Evolutionary conservation across 2,329 filamentous ascomycete species (phyloP), one percentile per base, ranked within the genome.

Genomic region (Beauveria rudraprayagi): DNA sequence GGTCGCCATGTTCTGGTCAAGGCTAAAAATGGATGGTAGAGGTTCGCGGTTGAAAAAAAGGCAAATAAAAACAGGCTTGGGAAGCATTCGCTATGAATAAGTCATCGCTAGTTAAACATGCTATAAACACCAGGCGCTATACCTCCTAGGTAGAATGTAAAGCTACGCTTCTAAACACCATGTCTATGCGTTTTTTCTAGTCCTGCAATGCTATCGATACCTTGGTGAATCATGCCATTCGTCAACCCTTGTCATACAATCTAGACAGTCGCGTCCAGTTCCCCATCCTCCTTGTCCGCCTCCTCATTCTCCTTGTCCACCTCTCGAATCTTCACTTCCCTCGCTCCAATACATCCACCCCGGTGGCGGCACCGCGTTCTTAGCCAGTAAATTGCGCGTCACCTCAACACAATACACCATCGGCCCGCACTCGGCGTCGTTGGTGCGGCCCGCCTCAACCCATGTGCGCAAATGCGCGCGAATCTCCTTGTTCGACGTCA

Each of bases 401-500:
- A 74, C 69, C 53, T 72, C 68, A 9, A 75, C 60, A 43, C 67
- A 67, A 68, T 69, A 74, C n/a, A 75, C 69, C 17, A 54, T 47
- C 26, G 73, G 73, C 24, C 73, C 72, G 14, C 54, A 34, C 51
- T 75, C 73, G 5, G 68, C 65, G 3, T 71, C 69, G 2, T 54
- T 37, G 5, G 56, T 65, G 5, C 73, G 65, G 44, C 71, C 63
- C 9, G 66, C 63, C 59, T 75, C 72, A 6, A 75, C 65, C 69
- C 71, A 73, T 8, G 71, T 74, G 26, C 67, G 64, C 6, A 75
- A 67, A 59, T 74, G 72, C 10, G 70, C 70, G n/a, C 68, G 64
- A 10, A 75, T 69, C 65, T 77, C 75, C 65, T 75, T 75, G 58
- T 77, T 77, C 5, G 74, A 76, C 7, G 75, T 77, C 2, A 77